These are phyloP conservation scores for Fusarium begoniae DNA, from an alignment of 2,329 filamentous ascomycete genomes.

Conservation along the genomic window DNA sequence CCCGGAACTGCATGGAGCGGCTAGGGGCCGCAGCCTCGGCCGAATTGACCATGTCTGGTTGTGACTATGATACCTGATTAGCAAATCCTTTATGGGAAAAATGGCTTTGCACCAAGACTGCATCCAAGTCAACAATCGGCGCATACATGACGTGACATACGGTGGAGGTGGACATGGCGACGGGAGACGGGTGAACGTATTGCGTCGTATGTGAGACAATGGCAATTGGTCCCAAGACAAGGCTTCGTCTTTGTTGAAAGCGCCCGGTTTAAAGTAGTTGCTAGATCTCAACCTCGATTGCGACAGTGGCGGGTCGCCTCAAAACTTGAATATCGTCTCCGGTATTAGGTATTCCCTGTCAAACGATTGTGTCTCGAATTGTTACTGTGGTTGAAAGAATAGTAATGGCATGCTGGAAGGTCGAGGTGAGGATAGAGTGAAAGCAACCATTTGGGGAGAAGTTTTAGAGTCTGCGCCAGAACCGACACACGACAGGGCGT, in stretches of 20 bases:
- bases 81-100: not conserved
- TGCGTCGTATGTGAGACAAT: conserved; percentile 20
- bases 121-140: not conserved
- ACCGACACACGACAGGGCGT: conserved; percentile 32
- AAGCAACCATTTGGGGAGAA: conserved; percentile 41
- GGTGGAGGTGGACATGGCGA: conserved; percentile 46
- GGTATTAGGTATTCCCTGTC: not conserved
- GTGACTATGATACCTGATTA: conserved; percentile 37
- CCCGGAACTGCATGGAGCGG: conserved; percentile 50
- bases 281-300: conserved; percentile 34
- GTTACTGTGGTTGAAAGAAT: conserved; percentile 23
- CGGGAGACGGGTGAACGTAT: conserved; percentile 7
- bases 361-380: conserved; percentile 18
- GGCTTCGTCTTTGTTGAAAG: conserved; percentile 27
- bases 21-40: conserved; percentile 40
- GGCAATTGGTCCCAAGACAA: conserved; percentile 35
- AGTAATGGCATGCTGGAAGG: conserved; percentile 35
- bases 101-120: not conserved
- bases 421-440: conserved; percentile 21
- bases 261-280: conserved; percentile 19
- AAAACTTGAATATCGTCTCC: not conserved
- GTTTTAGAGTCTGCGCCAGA: conserved; percentile 33
- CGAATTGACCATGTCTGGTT: conserved; percentile 41
- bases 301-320: not conserved
- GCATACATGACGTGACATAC: conserved; percentile 40